Evolutionary conservation across 2,329 filamentous ascomycete species (phyloP), one percentile per base, ranked within the genome.

Genomic region (Trichoderma endophyticum): DNA sequence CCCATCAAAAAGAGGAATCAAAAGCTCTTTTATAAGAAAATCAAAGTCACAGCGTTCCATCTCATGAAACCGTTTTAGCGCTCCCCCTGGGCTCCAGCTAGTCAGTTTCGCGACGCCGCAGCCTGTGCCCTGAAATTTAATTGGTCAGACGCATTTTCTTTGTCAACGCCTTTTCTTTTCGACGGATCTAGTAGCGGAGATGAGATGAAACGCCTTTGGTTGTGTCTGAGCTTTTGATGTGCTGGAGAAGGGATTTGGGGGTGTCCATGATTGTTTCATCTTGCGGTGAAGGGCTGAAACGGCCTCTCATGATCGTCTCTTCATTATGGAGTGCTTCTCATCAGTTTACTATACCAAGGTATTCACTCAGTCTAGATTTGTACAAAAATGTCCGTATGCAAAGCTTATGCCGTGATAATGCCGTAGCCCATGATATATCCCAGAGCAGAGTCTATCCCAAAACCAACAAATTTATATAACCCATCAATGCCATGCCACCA

Each of bases 41-140:
- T 26, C 48, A 18, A 3, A 66, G 63, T 26, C 48, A 56, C 48
- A 18, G 24, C 28, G 26, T 24, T 6, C 26, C 24, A 32, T 59
- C 14, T 61, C 36, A 69, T 61, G 56, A 61, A 69, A 69, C 54
- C 6, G 36, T 69, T 62, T 69, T 69, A 69, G 66, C 66, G 66
- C 66, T 8, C 7, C 66, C 54, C 66, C 64, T 57, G 15, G 32
- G 2, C n/a, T 32, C 30, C 26, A 21, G 56, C 56, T 21, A n/a
- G 28, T 36, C 61, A 34, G 65, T 68, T 67, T 67, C 65, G 65
- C 65, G 34, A 61, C 24, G 66, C 66, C 34, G 61, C 57, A 62
- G 57, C 39, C 57, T 54, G 36, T 59, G 26, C 56, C 51, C 39
- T 34, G 36, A 18, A 18, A 24, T 59, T 43, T 59, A n/a, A 68